These are phyloP conservation scores for Aspergillus sclerotiicarbonarius DNA, from an alignment of 495 filamentous ascomycete genomes.

Conservation along the genomic window DNA sequence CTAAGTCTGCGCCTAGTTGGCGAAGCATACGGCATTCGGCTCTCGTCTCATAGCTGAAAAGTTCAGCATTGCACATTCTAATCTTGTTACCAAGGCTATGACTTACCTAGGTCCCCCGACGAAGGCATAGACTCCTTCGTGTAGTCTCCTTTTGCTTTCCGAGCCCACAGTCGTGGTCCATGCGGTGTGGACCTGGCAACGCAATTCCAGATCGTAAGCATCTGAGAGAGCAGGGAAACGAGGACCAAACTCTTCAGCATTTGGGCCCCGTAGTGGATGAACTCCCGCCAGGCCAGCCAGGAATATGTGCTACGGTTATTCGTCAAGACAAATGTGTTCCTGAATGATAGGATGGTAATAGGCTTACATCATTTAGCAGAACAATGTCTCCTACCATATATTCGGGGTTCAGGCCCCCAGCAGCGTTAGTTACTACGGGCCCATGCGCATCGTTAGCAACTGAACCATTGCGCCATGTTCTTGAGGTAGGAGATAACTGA, in stretches of 20 bases:
- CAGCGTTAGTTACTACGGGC: slow-evolving; percentile 71
- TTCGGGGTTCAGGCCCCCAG: slow-evolving; percentile 67
- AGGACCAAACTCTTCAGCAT: slow-evolving; percentile 64
- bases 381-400: slow-evolving; percentile 73
- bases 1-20: slow-evolving; percentile 65
- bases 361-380: slow-evolving; percentile 64
- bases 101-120: slow-evolving; percentile 66
- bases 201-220: slow-evolving; percentile 70
- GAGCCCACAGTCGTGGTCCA: slow-evolving; percentile 53
- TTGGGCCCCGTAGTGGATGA: slow-evolving; percentile 71
- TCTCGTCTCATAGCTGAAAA: slow-evolving; percentile 66
- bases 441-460: slow-evolving; percentile 35
- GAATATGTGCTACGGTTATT: slow-evolving; percentile 60
- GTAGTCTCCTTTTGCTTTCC: slow-evolving; percentile 50
- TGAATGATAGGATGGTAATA: not conserved
- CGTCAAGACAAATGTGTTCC: slow-evolving; percentile 26
- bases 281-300: slow-evolving; percentile 66
- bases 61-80: slow-evolving; percentile 1
- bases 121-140: slow-evolving; percentile 76
- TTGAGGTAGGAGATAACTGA: slow-evolving; percentile 29
- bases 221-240: slow-evolving; percentile 73
- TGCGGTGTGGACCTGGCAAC: slow-evolving; percentile 57
- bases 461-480: not conserved
- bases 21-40: slow-evolving; percentile 74
- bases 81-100: not conserved